Percentiles rank a stretch among this genome's conserved stretches.
These are phyloP conservation scores for Kurtzmaniella quercitrusa DNA, from an alignment of 1,139 yeast species.

Conservation along the genomic window DNA sequence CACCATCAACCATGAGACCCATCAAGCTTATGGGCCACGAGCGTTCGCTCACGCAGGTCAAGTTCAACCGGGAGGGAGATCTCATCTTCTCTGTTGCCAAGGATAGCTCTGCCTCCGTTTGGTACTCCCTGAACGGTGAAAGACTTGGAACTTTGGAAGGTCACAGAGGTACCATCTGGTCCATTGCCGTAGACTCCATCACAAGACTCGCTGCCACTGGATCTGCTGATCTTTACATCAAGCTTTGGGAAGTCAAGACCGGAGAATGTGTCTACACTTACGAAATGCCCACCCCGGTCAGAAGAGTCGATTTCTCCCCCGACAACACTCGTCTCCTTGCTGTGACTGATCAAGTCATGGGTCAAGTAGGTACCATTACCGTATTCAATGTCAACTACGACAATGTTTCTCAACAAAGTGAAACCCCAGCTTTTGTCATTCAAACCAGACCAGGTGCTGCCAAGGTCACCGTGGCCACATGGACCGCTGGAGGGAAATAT, in stretches of 20 bases:
- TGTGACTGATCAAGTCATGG: constrained; percentile 92
- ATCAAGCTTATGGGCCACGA: constrained; percentile 71
- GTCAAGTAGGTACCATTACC: constrained; percentile 72
- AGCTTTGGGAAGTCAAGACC: constrained; percentile 77
- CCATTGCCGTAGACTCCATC: constrained; percentile 78
- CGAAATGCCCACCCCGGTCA: constrained; percentile 79
- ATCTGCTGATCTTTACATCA: constrained; percentile 82
- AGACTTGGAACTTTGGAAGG: constrained; percentile 86
- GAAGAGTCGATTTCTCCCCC: constrained; percentile 84
- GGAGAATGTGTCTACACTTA: constrained; percentile 77
- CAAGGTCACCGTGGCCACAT: constrained; percentile 81
- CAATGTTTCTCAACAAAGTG: constrained; percentile 34
- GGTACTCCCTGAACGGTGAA: constrained; percentile 96
- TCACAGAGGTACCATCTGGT: constrained; percentile 94
- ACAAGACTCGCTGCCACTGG: constrained; percentile 78
- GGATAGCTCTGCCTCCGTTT: constrained; percentile 82
- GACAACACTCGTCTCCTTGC: constrained; percentile 66
- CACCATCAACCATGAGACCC: constrained; percentile 38
- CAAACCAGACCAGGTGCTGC: constrained; percentile 58
- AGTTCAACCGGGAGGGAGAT: constrained; percentile 94
- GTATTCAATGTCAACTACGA: constrained; percentile 56
- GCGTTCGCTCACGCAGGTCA: constrained; percentile 87
- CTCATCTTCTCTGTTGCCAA: constrained; percentile 88
- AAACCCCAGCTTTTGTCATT: constrained; percentile 58
- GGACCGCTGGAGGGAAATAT: constrained; percentile 72